Evolutionary conservation across 2,329 filamentous ascomycete genomes (phyloP).

Genomic region (Colletotrichum tanaceti): DNA sequence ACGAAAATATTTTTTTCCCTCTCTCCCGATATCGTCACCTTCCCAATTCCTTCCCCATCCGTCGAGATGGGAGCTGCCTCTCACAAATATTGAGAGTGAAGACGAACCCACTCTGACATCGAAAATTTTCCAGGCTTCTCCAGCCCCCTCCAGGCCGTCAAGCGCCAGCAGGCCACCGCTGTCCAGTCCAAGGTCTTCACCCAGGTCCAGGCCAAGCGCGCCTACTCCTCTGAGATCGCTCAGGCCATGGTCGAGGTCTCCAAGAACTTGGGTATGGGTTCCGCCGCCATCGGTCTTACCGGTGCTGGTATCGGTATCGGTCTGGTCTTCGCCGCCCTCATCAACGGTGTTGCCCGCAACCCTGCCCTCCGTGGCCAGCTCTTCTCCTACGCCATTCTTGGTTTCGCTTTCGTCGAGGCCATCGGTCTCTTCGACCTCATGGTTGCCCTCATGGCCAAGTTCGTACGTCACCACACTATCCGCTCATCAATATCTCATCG

Average conservation of each 20-base stretch:
- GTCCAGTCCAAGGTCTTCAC: constrained; percentile 75
- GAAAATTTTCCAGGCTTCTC: constrained; percentile 59
- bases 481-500: not conserved
- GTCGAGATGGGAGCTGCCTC: constrained; percentile 5
- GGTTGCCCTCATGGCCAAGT: constrained; percentile 95
- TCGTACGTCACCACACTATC: constrained; percentile 65
- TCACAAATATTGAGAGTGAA: not conserved
- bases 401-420: constrained; percentile 95
- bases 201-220: constrained; percentile 70
- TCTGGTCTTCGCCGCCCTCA: constrained; percentile 91
- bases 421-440: constrained; percentile 90
- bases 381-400: constrained; percentile 95
- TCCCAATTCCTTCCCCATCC: constrained; percentile 3
- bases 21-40: constrained; percentile 26
- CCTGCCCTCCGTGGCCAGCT: constrained; percentile 93
- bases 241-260: constrained; percentile 90
- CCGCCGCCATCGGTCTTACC: constrained; percentile 90
- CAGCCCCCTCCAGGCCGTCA: constrained; percentile 78
- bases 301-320: constrained; percentile 96
- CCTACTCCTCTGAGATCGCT: constrained; percentile 90
- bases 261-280: constrained; percentile 90
- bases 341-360: constrained; percentile 93
- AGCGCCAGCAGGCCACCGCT: constrained; percentile 77
- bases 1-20: not conserved
- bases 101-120: constrained; percentile 45